Evolutionary conservation across 1,139 yeast genomes (phyloP), one percentile per base, ranked within the genome.

Genomic region (Pichia sp.): DNA sequence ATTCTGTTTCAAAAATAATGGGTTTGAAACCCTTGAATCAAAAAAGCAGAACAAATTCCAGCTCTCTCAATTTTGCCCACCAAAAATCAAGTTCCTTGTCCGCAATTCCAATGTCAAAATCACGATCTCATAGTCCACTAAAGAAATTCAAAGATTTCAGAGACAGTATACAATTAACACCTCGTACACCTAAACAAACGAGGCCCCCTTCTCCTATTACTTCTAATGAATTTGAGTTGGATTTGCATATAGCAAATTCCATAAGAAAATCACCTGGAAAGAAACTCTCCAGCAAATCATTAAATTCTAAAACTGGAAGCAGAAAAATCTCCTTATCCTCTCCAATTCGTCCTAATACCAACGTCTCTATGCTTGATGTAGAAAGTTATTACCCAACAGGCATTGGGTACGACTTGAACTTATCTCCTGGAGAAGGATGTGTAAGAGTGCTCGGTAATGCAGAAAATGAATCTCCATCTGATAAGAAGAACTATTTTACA

Each of bases 71-170:
- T 19, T 41, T 42, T 45, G 47, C 23, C 10, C 56, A 55, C 30
- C 38, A 50, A 19, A 51, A 45, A 32, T 50, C 53, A 13, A 43
- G 31, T 29, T 54, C 56, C 10, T 10, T 49, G 30, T 49, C 54
- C 13, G 44, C 59, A 41, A 23, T 47, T 3, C 47, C 50, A 10
- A 46, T 49, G 2, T n/a, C 48, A 3, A 47, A 43, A 44, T 49
- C 57, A 5, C 54, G 54, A 30, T 54, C 61, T 8, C 54, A 50
- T 7, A 59, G 63, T 30, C 64, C 64, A 10, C 48, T 62, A 7
- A 62, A 62, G 42, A 57, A 57, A 40, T 34, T 62, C 10, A 45
- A 32, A 31, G 47, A 57, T n/a, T 49, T 57, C 23, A 58, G 51
- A 44, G 56, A 54, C 8, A 29, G 16, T 50, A 47, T 50, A 10